Evolutionary conservation across 2,329 filamentous ascomycete genomes (phyloP), one percentile per base, ranked within the genome.

Genomic region (Fusarium brevicatenulatum): DNA sequence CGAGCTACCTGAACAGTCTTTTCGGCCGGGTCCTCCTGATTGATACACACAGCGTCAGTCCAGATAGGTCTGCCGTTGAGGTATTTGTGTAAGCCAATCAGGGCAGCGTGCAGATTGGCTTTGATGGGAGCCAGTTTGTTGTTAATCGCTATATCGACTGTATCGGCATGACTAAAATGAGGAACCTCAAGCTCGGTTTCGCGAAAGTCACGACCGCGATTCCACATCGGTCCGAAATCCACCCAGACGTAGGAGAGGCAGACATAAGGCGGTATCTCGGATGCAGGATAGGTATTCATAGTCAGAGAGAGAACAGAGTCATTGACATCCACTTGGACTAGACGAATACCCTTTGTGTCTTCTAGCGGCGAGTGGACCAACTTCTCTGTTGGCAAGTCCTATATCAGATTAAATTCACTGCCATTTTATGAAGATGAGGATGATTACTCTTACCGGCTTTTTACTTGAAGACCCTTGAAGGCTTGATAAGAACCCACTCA

Each of bases 211-310:
- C 65, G 67, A 0, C 42, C 50, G 7, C 53, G 53, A 28, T 68
- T 68, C 46, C 56, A 37, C 52, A 68, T 54, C 8, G 67, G 67
- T 7, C 67, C 67, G 4, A 64, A 68, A n/a, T 70, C 67, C 3
- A 49, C 43, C 67, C 67, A 70, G 16, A 70, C 67, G 12, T 70
- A 70, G 4, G 67, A 70, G 11, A 70, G 64, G 4, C 65, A 70
- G 36, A 32, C 36, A 19, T 68, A 68, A 2, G 58, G 36, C 4
- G 67, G 64, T 9, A 68, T 68, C 7, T 68, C 37, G 18, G 58
- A 42, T 2, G 65, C 9, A 2, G 42, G 13, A 15, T 68, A 70
- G 3, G 64, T 53, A 1, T 13, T 16, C 7, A 64, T n/a, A 39
- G 32, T n/a, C 9, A 47, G 54, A n/a, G 23, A 21, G 21, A 70